Base-by-base conservation (phyloP, 2,329 filamentous ascomycete species). In the Fusarium graminum region DNA sequence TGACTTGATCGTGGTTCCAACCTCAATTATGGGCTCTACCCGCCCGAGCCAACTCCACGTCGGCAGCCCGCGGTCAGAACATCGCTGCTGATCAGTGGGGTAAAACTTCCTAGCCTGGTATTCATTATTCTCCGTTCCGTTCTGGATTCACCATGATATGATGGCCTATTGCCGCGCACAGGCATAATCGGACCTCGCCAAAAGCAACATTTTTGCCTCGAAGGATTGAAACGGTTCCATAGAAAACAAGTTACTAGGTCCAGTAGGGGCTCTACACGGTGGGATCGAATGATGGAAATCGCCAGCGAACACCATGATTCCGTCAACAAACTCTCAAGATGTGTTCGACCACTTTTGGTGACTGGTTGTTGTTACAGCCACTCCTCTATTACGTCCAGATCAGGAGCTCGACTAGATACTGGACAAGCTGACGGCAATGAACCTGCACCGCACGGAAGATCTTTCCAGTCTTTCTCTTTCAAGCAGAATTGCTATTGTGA, bases 141-240 rank as follows among this genome's bases (percentile, higher is more conserved):
- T 41, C 58, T 63, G 39, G 34, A 57, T 32, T 62, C 19, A 36
- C 6, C 10, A 51, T 63, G 58, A 57, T 41, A 63, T 57, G 58
- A 63, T 28, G 25, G 11, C 38, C 25, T 40, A 14, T 26, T 54
- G 45, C 19, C 16, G 13, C 16, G 12, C 29, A 63, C 22, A 36
- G 22, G 22, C 29, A 16, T 17, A n/a, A 13, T 40, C 58, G 58
- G 43, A 41, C 16, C 44, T 63, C 58, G 58, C 51, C 50, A 63
- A 45, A 29, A 26, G 14, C n/a, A 38, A n/a, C 25, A 41, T 22
- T 34, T 36, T 32, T 39, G 17, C 28, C 11, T 6, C 14, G 10
- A 41, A 34, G 43, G 34, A 43, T 38, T 26, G 7, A 36, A 42
- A 28, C n/a, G 26, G 22, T 25, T 17, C 28, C 38, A 26, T 49